A percentile compares a stretch with the other conserved stretches of the same genome.
These are phyloP conservation scores for Acer campestre DNA, from an alignment of 345 rosid species.

Conservation along the genomic window DNA sequence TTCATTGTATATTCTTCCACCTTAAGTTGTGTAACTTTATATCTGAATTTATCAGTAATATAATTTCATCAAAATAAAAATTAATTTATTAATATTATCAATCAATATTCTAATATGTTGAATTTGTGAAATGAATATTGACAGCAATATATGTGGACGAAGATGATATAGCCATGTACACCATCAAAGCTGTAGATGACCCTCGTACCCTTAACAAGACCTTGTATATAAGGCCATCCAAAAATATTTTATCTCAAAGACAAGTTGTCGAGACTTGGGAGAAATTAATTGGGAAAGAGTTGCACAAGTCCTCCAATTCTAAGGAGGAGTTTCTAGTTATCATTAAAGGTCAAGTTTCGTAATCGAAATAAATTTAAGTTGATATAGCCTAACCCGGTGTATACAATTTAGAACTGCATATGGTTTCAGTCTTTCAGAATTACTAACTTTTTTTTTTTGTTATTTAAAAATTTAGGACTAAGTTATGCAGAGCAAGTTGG, in stretches of 20 bases:
- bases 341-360: constrained; percentile 43
- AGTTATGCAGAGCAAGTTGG: constrained; percentile 59
- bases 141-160: constrained; percentile 62
- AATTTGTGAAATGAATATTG: neutral
- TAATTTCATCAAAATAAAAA: too few relatives aligned
- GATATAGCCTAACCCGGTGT: too few relatives aligned
- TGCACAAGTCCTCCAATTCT: constrained; percentile 46
- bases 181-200: constrained; percentile 67
- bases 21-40: too few relatives aligned
- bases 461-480: constrained; percentile 32
- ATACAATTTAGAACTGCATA: too few relatives aligned
- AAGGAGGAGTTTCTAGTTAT: constrained; percentile 54
- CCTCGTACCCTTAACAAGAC: constrained; percentile 71
- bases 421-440: neutral
- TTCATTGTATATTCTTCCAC: too few relatives aligned
- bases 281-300: constrained; percentile 45
- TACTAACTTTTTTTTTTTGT: neutral
- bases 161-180: constrained; percentile 63
- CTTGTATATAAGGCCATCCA: constrained; percentile 47
- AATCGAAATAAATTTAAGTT: neutral
- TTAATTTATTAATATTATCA: neutral
- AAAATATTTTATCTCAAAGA: constrained; percentile 57
- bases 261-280: constrained; percentile 70
- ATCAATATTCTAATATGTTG: neutral
- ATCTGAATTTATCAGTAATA: too few relatives aligned